A percentile compares a stretch with the other conserved stretches of the same genome.
Evolutionary conservation across 306 rosid species (phyloP).

Genomic region (Glycine soja): DNA sequence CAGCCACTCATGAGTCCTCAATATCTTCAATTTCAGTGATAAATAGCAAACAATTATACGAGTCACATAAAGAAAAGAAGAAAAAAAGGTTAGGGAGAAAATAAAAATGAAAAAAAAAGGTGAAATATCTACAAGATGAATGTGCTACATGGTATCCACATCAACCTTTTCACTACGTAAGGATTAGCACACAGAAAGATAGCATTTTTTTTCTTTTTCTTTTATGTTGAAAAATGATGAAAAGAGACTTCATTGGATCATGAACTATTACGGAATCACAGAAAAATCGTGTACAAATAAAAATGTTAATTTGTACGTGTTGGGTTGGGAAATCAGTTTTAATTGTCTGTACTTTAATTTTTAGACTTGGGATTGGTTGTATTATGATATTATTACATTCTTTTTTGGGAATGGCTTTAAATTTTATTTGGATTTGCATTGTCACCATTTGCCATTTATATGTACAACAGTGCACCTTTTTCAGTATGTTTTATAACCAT

Average conservation of each 20-base stretch:
- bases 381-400: background rate
- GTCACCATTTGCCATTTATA: background rate
- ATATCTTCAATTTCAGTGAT: slow-evolving; percentile 4
- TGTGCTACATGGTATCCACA: background rate
- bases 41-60: background rate
- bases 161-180: background rate
- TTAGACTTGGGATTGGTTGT: background rate
- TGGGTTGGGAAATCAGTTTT: slow-evolving; percentile 10
- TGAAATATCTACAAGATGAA: background rate
- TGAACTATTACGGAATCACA: background rate
- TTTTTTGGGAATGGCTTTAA: background rate
- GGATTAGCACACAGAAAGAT: background rate
- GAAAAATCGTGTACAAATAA: too few relatives aligned
- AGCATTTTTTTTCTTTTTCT: background rate
- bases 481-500: too few relatives aligned
- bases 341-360: background rate
- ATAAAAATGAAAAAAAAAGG: background rate
- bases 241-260: background rate
- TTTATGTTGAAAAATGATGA: background rate
- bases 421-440: background rate
- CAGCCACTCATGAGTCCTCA: background rate
- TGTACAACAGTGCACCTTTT: background rate
- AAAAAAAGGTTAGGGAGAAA: too few relatives aligned
- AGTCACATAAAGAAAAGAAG: background rate
- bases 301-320: background rate